phyloP scores from a whole-genome alignment of 805 yeast species.

The Lipomyces orientalis region DNA sequence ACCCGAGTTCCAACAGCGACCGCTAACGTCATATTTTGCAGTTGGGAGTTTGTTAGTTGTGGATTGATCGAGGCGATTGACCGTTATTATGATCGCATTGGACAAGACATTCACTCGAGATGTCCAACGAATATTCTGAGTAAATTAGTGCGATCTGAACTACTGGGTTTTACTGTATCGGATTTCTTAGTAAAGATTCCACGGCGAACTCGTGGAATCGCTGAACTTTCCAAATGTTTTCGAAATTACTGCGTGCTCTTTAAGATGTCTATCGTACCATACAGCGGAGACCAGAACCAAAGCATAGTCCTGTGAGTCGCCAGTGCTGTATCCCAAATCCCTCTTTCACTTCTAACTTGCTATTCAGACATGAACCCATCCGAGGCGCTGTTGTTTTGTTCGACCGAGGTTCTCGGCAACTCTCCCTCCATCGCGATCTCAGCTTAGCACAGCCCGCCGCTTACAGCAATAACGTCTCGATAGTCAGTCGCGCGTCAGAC shows the following conservation, averaged over 20 bases:
- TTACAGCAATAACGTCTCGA: constrained; percentile 1
- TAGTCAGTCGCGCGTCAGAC: neutral
- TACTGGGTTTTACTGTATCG: neutral
- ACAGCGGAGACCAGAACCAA: constrained; percentile 21
- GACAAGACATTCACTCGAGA: neutral
- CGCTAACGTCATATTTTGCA: neutral
- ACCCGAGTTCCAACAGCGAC: neutral
- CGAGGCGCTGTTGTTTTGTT: constrained; percentile 30
- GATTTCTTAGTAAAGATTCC: neutral
- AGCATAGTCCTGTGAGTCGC: constrained; percentile 31
- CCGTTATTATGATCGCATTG: neutral
- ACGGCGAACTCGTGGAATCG: neutral
- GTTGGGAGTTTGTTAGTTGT: neutral
- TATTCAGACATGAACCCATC: constrained; percentile 32
- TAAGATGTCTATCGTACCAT: constrained; percentile 34
- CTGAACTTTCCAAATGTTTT: neutral
- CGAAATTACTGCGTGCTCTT: neutral
- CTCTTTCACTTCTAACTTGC: neutral
- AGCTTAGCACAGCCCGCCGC: neutral
- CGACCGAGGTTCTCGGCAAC: constrained; percentile 31
- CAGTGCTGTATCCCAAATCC: neutral
- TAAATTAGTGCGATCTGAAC: neutral
- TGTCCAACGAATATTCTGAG: neutral
- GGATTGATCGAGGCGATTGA: too few species aligned
- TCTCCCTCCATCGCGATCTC: constrained; percentile 29